Base-by-base conservation (phyloP, 257 asterid species). In the Verbena officinalis region DNA sequence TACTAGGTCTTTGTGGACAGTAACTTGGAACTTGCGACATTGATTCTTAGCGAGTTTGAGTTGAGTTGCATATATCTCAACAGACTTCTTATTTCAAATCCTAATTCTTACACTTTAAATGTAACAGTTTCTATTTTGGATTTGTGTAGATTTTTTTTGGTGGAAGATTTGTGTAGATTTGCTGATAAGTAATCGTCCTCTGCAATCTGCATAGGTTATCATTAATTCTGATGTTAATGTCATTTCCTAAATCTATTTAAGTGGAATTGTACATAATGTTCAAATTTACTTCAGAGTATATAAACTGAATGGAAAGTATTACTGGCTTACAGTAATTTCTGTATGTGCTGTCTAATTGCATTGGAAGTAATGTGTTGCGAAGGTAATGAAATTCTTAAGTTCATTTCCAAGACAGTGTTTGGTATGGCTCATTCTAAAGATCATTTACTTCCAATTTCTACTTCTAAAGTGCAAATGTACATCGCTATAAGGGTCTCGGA, bases 41-140 rank as follows among this genome's bases (percentile, higher is more conserved):
- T 64, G 57, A 40, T 27, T 43, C 45, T 45, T 44, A 21, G 66
- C 59, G 43, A 57, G 23, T 21, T 50, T 24, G 55, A 50, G 42
- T 31, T 55, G 31, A 44, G 33, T 24, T 19, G 21, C 22, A 9
- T 38, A 42, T 2, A 14, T 42, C 1, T 12, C 16, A 42, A 42
- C 16, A 13, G 16, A 10, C 46, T 11, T 42, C 5, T 16, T 42
- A 2, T 42, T 42, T 1, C 12, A 10, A 38, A 38, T 10, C 12
- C 10, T 30, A 30, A 30, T 7, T 30, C 36, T 3, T 30, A 30
- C 36, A 30, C 36, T 30, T 30, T n/a, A 30, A 2, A 30, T 30
- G 36, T 7, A 38, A 7, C 14, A n/a, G n/a, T n/a, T 38, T 38
- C 43, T 38, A 13, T 10, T 10, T 38, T 38, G 1, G 10, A 7